phyloP scores from a whole-genome alignment of 768 basidiomycete genomes.

The Postia placenta region DNA sequence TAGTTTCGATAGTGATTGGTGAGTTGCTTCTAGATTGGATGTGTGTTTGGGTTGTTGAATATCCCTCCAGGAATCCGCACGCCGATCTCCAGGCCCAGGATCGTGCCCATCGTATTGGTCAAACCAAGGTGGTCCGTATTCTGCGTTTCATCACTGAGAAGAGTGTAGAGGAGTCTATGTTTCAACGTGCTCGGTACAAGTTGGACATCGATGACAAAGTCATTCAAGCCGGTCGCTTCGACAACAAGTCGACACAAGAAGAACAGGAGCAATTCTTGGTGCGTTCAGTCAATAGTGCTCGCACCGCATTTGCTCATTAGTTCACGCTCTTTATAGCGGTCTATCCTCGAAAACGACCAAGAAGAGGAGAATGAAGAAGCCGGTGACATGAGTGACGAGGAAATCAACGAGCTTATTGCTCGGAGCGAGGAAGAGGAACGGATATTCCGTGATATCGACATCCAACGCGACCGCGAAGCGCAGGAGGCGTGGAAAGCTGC shows the following conservation, averaged over 20 bases:
- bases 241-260: constrained; percentile 96
- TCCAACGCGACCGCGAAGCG: constrained; percentile 65
- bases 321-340: constrained; percentile 51
- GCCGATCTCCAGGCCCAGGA: constrained; percentile 99
- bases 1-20: constrained; percentile 80
- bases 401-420: constrained; percentile 89
- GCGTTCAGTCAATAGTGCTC: constrained; percentile 22
- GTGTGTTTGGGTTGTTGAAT: constrained; percentile 12
- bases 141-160: constrained; percentile 96
- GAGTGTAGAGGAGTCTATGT: constrained; percentile 98
- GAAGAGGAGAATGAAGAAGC: constrained; percentile 88
- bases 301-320: constrained; percentile 7
- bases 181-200: constrained; percentile 91
- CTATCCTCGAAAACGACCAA: constrained; percentile 84
- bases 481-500: constrained; percentile 60
- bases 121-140: constrained; percentile 96
- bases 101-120: constrained; percentile 99
- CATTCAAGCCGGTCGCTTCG: constrained; percentile 98
- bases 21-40: constrained; percentile 13
- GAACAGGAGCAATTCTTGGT: constrained; percentile 96
- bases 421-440: constrained; percentile 73
- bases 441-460: constrained; percentile 80
- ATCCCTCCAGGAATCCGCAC: constrained; percentile 82
- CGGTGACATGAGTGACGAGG: constrained; percentile 90
- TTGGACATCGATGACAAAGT: constrained; percentile 99